These are phyloP conservation scores for Colletotrichum sp. DNA, from an alignment of 2,329 filamentous ascomycete species.

Conservation along the genomic window DNA sequence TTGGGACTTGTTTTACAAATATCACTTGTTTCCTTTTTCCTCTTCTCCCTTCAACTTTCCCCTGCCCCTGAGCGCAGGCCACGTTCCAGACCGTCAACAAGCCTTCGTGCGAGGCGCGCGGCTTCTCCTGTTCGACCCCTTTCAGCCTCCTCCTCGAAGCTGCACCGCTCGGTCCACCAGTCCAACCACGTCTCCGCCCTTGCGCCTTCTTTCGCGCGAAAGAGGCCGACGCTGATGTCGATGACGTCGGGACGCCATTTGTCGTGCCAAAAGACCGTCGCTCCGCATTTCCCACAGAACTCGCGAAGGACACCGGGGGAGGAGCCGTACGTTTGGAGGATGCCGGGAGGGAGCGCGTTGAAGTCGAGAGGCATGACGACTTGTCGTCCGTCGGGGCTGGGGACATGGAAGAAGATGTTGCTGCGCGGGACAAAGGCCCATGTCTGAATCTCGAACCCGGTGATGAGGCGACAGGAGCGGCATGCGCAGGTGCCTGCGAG, in stretches of 20 bases:
- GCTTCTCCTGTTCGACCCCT: conserved; percentile 31
- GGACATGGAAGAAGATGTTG: conserved; percentile 55
- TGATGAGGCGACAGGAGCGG: conserved; percentile 62
- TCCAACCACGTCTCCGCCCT: conserved; percentile 64
- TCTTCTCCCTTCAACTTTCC: background rate
- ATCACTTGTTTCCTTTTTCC: background rate
- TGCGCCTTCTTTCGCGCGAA: conserved; percentile 55
- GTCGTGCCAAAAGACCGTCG: conserved; percentile 68
- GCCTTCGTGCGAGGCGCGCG: conserved; percentile 27
- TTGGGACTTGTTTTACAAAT: background rate
- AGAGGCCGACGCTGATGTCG: conserved; percentile 67
- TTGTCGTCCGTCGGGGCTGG: background rate
- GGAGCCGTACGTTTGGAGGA: conserved; percentile 58
- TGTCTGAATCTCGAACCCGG: conserved; percentile 67
- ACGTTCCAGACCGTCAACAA: conserved; percentile 35
- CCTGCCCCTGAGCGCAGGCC: background rate
- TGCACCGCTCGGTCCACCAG: conserved; percentile 65
- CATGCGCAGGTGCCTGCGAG: conserved; percentile 67
- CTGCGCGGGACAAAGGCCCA: conserved; percentile 70
- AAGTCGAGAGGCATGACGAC: conserved; percentile 37
- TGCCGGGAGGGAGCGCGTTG: conserved; percentile 37
- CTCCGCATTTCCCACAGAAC: conserved; percentile 68
- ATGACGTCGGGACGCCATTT: conserved; percentile 58
- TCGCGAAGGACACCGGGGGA: conserved; percentile 59
- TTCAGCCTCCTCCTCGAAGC: conserved; percentile 60